Evolutionary conservation across 257 asterid species (phyloP).

Genomic region (Leonotis leonurus): DNA sequence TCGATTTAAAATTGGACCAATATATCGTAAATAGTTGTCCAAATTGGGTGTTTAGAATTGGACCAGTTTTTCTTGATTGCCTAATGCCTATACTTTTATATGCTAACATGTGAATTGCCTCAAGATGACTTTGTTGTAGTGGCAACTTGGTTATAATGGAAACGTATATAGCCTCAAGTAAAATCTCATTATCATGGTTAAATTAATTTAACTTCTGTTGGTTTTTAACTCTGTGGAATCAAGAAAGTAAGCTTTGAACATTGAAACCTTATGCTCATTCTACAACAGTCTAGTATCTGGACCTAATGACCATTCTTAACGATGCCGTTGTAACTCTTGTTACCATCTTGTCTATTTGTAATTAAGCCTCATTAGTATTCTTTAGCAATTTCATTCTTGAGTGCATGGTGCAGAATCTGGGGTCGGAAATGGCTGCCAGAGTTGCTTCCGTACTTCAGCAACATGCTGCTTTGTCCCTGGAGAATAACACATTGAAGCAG

Average conservation of each 20-base stretch:
- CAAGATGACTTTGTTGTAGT: neutral
- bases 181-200: neutral
- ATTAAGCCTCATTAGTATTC: neutral
- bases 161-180: neutral
- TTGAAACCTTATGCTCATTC: neutral
- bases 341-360: neutral
- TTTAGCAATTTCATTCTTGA: constrained; percentile 2
- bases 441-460: constrained; percentile 53
- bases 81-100: neutral
- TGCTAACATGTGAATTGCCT: neutral
- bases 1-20: no score
- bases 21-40: neutral
- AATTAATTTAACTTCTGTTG: neutral
- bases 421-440: constrained; percentile 55
- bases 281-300: neutral
- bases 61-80: neutral
- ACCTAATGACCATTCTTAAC: neutral
- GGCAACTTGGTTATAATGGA: neutral
- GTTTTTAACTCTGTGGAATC: neutral
- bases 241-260: neutral
- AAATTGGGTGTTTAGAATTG: neutral
- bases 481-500: constrained; percentile 66
- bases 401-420: constrained; percentile 40
- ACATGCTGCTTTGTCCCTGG: constrained; percentile 47
- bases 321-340: neutral